Evolutionary conservation across 2,329 filamentous ascomycete genomes (phyloP).

Genomic region (Paecilomyces formosus): DNA sequence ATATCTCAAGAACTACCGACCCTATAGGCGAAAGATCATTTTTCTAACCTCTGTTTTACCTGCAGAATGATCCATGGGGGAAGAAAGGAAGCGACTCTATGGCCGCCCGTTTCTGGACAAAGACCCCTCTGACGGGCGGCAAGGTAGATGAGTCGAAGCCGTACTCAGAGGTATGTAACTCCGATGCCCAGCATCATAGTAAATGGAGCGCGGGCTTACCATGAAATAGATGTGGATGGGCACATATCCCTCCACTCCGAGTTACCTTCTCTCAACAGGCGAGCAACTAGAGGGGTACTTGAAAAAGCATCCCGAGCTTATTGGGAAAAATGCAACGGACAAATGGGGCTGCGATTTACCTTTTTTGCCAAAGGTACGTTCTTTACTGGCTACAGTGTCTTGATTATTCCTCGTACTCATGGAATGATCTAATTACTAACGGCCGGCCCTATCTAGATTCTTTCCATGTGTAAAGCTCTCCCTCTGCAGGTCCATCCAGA

Average conservation of each 20-base stretch:
- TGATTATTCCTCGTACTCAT: too few species aligned
- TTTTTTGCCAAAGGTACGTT: conserved; percentile 59
- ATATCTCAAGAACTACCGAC: not conserved
- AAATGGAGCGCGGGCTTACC: not conserved
- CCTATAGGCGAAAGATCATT: not conserved
- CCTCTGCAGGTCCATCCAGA: conserved; percentile 70
- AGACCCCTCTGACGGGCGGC: conserved; percentile 57
- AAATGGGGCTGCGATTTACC: conserved; percentile 61
- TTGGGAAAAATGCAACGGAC: conserved; percentile 55
- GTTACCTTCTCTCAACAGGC: conserved; percentile 54
- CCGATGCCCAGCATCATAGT: not conserved
- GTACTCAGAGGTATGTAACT: conserved; percentile 51
- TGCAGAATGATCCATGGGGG: conserved; percentile 63
- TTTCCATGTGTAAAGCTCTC: conserved; percentile 68
- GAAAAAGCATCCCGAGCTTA: conserved; percentile 54
- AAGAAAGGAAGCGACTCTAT: conserved; percentile 59
- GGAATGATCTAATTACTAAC: not conserved
- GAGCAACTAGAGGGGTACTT: conserved; percentile 60
- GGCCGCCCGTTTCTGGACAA: conserved; percentile 57
- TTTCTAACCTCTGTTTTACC: conserved; percentile 8
- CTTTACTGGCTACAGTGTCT: not conserved
- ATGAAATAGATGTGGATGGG: conserved; percentile 61
- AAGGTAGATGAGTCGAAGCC: conserved; percentile 55
- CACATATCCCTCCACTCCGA: conserved; percentile 65
- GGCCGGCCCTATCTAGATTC: conserved; percentile 38